phyloP scores from a whole-genome alignment of 768 basidiomycete genomes.

The Serendipita vermifera region DNA sequence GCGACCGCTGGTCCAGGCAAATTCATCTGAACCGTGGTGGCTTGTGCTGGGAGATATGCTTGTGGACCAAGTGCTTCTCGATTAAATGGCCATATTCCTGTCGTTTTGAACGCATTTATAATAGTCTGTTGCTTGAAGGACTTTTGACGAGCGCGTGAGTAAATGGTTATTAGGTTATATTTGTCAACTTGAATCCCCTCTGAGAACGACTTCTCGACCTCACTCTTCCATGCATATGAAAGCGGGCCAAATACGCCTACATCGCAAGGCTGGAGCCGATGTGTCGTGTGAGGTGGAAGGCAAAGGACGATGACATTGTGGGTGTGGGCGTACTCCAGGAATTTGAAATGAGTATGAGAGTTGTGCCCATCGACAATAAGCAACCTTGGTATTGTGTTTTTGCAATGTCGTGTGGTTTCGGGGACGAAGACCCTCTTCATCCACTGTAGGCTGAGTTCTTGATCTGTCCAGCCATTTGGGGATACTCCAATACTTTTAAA shows the following conservation, averaged over 20 bases:
- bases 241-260: constrained; percentile 11
- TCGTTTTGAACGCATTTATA: background rate
- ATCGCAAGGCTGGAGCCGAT: constrained; percentile 18
- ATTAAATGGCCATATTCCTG: background rate
- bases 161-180: background rate
- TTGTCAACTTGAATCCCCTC: background rate
- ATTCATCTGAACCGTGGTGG: too few species aligned
- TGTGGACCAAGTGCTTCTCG: background rate
- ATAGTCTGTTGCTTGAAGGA: background rate
- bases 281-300: constrained; percentile 35
- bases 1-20: too few species aligned
- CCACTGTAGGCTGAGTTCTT: constrained; percentile 27
- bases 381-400: constrained; percentile 13
- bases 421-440: constrained; percentile 29
- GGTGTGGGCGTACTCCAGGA: constrained; percentile 28
- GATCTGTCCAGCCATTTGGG: constrained; percentile 29
- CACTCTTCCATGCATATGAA: background rate
- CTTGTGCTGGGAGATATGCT: background rate
- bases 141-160: background rate
- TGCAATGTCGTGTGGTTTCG: constrained; percentile 20
- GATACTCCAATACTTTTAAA: constrained; percentile 24
- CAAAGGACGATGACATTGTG: constrained; percentile 31
- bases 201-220: background rate
- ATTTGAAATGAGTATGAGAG: constrained; percentile 29
- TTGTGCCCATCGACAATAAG: constrained; percentile 37